phyloP scores from a whole-genome alignment of 371 early-diverging fungal species.

The Syncephalastrum sp. region DNA sequence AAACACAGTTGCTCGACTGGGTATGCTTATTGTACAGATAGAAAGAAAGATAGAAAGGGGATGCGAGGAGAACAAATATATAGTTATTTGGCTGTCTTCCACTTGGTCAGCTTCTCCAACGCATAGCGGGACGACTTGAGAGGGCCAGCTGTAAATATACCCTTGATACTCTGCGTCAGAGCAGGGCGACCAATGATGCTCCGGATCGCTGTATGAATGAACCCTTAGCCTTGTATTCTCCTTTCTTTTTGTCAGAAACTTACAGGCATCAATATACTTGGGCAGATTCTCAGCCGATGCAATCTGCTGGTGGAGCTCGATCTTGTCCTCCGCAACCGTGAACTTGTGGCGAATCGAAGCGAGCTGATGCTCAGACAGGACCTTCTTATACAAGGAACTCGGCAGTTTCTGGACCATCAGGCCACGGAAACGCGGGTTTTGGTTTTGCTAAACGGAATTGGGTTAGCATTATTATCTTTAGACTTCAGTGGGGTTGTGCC shows the following conservation, averaged over 20 bases:
- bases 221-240: not conserved
- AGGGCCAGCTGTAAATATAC: constrained; percentile 88
- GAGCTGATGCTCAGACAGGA: constrained; percentile 30
- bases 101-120: constrained; percentile 71
- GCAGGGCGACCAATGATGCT: constrained; percentile 68
- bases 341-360: constrained; percentile 24
- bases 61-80: too few relatives aligned
- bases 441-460: constrained; percentile 48
- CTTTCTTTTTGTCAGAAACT: constrained; percentile 2
- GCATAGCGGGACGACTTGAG: constrained; percentile 72
- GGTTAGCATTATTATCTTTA: not conserved
- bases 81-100: constrained; percentile 44
- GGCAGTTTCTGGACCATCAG: constrained; percentile 69
- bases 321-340: constrained; percentile 35
- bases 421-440: constrained; percentile 56
- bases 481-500: too few relatives aligned
- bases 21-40: too few relatives aligned
- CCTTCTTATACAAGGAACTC: constrained; percentile 54
- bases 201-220: constrained; percentile 23
- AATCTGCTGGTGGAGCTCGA: constrained; percentile 41
- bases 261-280: constrained; percentile 39
- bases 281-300: constrained; percentile 36
- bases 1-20: too few relatives aligned
- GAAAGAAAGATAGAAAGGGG: too few relatives aligned
- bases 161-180: constrained; percentile 89